Evolutionary conservation across 306 rosid species (phyloP), one percentile per base, ranked within the genome.

Genomic region (Pueraria montana): DNA sequence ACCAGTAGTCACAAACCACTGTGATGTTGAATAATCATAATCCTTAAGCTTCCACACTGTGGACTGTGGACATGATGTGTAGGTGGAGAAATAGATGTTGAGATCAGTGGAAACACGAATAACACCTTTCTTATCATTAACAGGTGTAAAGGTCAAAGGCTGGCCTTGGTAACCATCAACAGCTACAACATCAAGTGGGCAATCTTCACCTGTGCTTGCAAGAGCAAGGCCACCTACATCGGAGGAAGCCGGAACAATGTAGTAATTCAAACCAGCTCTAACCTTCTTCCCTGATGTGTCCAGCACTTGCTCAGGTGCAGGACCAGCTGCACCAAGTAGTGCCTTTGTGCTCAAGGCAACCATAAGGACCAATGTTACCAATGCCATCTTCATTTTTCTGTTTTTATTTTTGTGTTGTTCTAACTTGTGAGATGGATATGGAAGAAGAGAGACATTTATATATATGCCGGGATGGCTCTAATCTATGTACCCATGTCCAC

Each of bases 221-320:
- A 67, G 55, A 63, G 20, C 5, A 30, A 67, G 43, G 14, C 83
- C 83, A 50, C 68, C 76, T 1, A n/a, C 9, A 3, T 24, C 13
- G 16, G 24, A 0, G 3, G 83, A 13, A 36, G 52, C 55, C 0
- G 83, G 68, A 42, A 66, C 55, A 10, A 77, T 74, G 27, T 69
- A 59, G 70, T 87, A 89, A 52, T 62, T 21, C 0, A 14, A 32
- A 2, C 88, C 82, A 1, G 40, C 53, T 42, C 34, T 59, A 0
- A 67, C 40, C 18, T 12, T 79, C 67, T 79, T 79, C 14, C 82
- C 82, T 8, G 68, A 50, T 52, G 55, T 69, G 83, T 87, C 90
- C 4, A 80, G 76, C 58, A 89, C 86, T 6, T 76, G 67, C 16
- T 71, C 45, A 5, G 83, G 78, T 12, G 74, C 46, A 30, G 81